A percentile compares a stretch with the other conserved stretches of the same genome.
Conservation (phyloP, 352 stramenopile genomes). For the Globisporangium mamillatum region DNA sequence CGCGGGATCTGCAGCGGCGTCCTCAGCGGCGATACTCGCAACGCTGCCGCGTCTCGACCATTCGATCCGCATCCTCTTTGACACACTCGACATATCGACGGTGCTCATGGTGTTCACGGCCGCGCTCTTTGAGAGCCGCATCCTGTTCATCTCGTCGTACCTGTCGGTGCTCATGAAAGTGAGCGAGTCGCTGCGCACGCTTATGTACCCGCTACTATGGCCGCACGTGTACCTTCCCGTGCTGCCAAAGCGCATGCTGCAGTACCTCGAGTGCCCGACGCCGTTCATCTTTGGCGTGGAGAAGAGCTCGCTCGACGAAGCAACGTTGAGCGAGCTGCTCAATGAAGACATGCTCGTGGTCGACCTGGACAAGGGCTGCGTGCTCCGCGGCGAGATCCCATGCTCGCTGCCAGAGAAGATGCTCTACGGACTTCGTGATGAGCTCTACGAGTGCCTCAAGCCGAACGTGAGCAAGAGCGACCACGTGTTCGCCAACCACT, state of each 20-base stretch:
- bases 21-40: constrained; percentile 35
- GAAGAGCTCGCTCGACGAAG: constrained; percentile 56
- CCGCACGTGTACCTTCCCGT: constrained; percentile 86
- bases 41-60: constrained; percentile 65
- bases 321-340: constrained; percentile 39
- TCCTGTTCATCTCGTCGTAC: constrained; percentile 80
- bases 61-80: constrained; percentile 75
- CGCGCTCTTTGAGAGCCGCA: constrained; percentile 75
- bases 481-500: constrained; percentile 69
- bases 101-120: constrained; percentile 77
- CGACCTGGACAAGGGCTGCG: constrained; percentile 64
- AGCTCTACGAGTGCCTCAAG: constrained; percentile 64
- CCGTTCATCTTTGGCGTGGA: constrained; percentile 85
- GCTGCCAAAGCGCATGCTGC: constrained; percentile 71
- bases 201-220: constrained; percentile 87
- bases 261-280: constrained; percentile 84
- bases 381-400: constrained; percentile 49
- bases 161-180: constrained; percentile 82
- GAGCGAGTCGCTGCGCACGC: constrained; percentile 64
- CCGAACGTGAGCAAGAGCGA: constrained; percentile 71
- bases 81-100: constrained; percentile 72
- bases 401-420: constrained; percentile 48
- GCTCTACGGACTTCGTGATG: constrained; percentile 42
- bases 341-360: constrained; percentile 72
- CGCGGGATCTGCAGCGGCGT: constrained; percentile 28